Conservation (phyloP, 768 basidiomycete species). For the Porphyrellus cyaneotinctus region DNA sequence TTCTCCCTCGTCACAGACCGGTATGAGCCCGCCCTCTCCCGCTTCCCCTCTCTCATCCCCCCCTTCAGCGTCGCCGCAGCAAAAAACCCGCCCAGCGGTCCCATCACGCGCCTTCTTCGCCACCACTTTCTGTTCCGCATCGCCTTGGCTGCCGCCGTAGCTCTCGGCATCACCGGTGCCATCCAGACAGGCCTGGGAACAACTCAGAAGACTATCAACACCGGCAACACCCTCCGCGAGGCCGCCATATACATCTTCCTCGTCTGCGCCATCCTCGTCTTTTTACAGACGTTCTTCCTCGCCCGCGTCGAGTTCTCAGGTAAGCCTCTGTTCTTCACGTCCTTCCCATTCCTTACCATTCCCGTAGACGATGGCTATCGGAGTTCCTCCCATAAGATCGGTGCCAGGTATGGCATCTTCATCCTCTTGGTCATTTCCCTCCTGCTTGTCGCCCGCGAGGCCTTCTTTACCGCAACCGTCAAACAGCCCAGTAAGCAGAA, state of each 20-base stretch:
- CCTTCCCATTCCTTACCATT: neutral
- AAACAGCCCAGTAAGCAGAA: slow-evolving; percentile 15
- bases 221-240: slow-evolving; percentile 25
- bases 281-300: slow-evolving; percentile 17
- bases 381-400: slow-evolving; percentile 2
- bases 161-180: slow-evolving; percentile 28
- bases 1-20: slow-evolving; percentile 29
- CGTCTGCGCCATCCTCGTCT: slow-evolving; percentile 21
- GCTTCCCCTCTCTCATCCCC: neutral
- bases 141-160: slow-evolving; percentile 23
- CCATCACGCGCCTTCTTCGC: slow-evolving; percentile 16
- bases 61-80: slow-evolving; percentile 8
- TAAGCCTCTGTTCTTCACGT: neutral
- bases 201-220: neutral
- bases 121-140: slow-evolving; percentile 24
- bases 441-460: slow-evolving; percentile 28
- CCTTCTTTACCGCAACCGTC: slow-evolving; percentile 29
- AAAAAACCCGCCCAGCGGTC: slow-evolving; percentile 15
- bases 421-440: slow-evolving; percentile 23
- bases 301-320: slow-evolving; percentile 16
- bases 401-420: slow-evolving; percentile 17
- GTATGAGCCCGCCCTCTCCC: slow-evolving; percentile 12
- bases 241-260: slow-evolving; percentile 31
- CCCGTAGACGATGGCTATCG: slow-evolving; percentile 11
- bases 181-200: slow-evolving; percentile 11